Conservation (phyloP, 805 yeast genomes). For the Yarrowia hollandica region DNA sequence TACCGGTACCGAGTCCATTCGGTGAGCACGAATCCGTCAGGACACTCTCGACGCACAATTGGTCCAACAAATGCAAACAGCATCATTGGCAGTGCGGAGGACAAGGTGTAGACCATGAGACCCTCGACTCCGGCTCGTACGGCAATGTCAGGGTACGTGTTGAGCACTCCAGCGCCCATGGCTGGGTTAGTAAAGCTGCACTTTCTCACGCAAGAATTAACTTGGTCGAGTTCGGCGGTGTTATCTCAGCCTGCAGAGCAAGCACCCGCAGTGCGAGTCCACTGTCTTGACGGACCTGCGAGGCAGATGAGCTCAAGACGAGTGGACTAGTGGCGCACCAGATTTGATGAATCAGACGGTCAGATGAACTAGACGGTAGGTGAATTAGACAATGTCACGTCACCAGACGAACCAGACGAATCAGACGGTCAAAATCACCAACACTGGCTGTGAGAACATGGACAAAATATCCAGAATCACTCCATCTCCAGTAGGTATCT, state of each 20-base stretch:
- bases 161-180: constrained; percentile 84
- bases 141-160: constrained; percentile 85
- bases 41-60: constrained; percentile 69
- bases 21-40: constrained; percentile 86
- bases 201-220: constrained; percentile 79
- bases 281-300: neutral
- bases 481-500: no score
- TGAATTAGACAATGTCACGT: no score
- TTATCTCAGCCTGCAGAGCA: constrained; percentile 57
- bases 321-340: no score
- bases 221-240: constrained; percentile 84
- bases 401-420: no score
- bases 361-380: no score
- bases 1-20: constrained; percentile 91
- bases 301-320: no score
- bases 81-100: constrained; percentile 82
- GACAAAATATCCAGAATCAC: no score
- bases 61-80: constrained; percentile 84
- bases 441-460: no score
- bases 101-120: constrained; percentile 70
- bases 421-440: no score
- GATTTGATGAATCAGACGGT: no score
- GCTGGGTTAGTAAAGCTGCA: constrained; percentile 48
- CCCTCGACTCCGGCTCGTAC: constrained; percentile 87
- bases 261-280: constrained; percentile 53